These are phyloP conservation scores for Pseudopithomyces maydicus DNA, from an alignment of 2,329 filamentous ascomycete genomes.

Conservation along the genomic window DNA sequence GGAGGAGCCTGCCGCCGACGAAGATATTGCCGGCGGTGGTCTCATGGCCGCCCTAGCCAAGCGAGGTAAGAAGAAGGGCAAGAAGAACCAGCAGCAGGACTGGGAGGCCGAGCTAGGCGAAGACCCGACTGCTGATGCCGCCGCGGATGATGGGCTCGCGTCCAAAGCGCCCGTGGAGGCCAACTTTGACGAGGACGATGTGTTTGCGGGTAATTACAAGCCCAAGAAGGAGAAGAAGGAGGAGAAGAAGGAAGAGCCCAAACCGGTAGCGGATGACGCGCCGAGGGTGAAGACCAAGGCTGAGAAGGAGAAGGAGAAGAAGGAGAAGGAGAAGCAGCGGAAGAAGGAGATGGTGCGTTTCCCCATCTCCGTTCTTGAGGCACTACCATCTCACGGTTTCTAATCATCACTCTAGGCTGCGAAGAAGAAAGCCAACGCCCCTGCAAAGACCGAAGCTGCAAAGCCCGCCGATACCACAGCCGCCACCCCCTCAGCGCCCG, in stretches of 20 bases:
- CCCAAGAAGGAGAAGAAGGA: conserved; percentile 69
- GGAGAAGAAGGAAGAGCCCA: conserved; percentile 47
- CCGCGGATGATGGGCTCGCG: conserved; percentile 54
- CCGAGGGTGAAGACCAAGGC: conserved; percentile 86
- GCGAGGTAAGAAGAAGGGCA: conserved; percentile 81
- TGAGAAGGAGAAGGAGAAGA: conserved; percentile 97
- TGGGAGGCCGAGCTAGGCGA: conserved; percentile 69
- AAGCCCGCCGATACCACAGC: conserved; percentile 50
- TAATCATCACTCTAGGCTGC: conserved; percentile 46
- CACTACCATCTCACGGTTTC: not conserved
- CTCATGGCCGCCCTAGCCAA: conserved; percentile 56
- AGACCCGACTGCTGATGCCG: conserved; percentile 51
- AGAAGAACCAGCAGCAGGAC: conserved; percentile 70
- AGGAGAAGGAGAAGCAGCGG: conserved; percentile 96
- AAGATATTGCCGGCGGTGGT: conserved; percentile 54
- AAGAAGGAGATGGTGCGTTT: conserved; percentile 90
- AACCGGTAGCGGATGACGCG: conserved; percentile 46
- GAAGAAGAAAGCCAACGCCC: conserved; percentile 63
- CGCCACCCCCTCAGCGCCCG: conserved; percentile 25
- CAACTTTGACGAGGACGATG: conserved; percentile 71
- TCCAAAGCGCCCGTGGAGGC: conserved; percentile 81
- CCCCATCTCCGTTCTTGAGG: not conserved
- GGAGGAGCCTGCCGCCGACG: conserved; percentile 49
- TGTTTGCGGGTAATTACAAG: conserved; percentile 74
- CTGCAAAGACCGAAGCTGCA: conserved; percentile 50